Evolutionary conservation across 2,329 filamentous ascomycete species (phyloP), one percentile per base, ranked within the genome.

Genomic region (Epicoccum nigrum): DNA sequence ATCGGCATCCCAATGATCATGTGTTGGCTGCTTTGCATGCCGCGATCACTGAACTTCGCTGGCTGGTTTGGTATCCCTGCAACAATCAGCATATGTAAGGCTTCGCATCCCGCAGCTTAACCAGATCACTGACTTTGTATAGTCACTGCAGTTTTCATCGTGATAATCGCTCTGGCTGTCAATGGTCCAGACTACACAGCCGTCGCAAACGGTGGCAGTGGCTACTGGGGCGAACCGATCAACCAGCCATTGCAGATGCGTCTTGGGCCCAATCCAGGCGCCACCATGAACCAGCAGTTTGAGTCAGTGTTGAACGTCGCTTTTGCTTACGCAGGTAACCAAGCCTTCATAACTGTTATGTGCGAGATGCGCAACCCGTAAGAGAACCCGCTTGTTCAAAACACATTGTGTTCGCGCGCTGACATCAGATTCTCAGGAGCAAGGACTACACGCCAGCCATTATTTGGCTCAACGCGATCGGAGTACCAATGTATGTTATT

Each of bases 261-360:
- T 8, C 46, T 49, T n/a, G 46, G 46, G 2, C 46, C 46, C 4
- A 49, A 49, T 9, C 46, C 46, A 1, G 30, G 39, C 13, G 38
- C 46, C 3, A 49, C 39, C 7, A 49, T 49, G 46, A 43, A 49
- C 12, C 45, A 49, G 25, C 38, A 43, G n/a, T 49, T 49, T 8
- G 45, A 49, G 15, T 49, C 45, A 2, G 50, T 59, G 3, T 44
- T 65, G 4, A 88, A 88, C 72, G 88, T 90, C 44, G 79, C 87
- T 51, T 86, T 89, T 55, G 86, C 87, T 39, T 46, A 42, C 23
- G 47, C 47, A 17, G 47, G 47, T 7, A 51, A 45, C 7, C 82
- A 84, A 17, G 84, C 83, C 53, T 88, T 87, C 72, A 86, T 87
- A 67, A 80, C 77, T 51, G 80, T 88, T 62, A 85, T 87, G 64